Evolutionary conservation across 768 basidiomycete genomes (phyloP).

Genomic region (Clavulina sp.): DNA sequence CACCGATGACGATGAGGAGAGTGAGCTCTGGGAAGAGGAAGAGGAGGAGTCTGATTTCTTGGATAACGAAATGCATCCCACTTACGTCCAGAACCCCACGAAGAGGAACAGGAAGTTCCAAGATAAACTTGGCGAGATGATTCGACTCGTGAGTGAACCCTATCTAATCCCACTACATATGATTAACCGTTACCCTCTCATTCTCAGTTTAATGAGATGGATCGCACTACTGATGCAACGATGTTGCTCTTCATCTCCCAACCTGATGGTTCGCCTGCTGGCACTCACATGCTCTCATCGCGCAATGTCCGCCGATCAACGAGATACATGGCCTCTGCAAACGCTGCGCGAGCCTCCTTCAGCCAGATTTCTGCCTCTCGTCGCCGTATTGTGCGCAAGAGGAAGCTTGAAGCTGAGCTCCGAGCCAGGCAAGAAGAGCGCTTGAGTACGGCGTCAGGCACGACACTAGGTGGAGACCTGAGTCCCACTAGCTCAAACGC

Average conservation of each 20-base stretch:
- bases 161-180: not conserved
- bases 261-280: not conserved
- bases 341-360: not conserved
- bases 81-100: not conserved
- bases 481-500: too few relatives aligned
- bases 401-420: too few relatives aligned
- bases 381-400: not conserved
- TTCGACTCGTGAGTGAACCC: not conserved
- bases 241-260: not conserved
- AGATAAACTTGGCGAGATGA: not conserved
- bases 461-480: too few relatives aligned
- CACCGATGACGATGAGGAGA: not conserved
- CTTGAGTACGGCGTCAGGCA: not conserved
- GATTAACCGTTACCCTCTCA: not conserved
- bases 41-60: not conserved
- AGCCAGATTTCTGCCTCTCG: not conserved
- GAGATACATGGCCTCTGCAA: not conserved
- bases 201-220: not conserved
- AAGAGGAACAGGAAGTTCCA: not conserved
- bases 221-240: not conserved
- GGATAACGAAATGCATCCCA: not conserved
- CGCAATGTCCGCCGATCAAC: not conserved
- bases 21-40: not conserved
- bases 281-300: not conserved
- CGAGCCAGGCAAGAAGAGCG: not conserved